phyloP scores from a whole-genome alignment of 139 green algal species.

The Pseudopediastrum boryanum region DNA sequence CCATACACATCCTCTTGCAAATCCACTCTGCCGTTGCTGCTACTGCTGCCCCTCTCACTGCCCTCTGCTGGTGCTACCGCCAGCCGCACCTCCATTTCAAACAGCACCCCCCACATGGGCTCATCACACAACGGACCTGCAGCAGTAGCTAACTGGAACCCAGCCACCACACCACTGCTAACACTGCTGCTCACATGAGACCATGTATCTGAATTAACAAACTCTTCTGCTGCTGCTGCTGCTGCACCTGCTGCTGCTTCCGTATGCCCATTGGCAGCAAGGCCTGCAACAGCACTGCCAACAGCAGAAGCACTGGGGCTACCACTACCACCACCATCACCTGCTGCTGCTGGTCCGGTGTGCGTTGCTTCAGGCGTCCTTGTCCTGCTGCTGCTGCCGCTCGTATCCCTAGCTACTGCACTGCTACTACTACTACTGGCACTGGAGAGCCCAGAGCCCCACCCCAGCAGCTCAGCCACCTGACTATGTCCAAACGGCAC shows the following conservation, averaged over 20 bases:
- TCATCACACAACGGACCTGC: slow-evolving; percentile 96
- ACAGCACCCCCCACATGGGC: slow-evolving; percentile 87
- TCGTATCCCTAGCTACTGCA: too few species aligned
- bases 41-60: neutral
- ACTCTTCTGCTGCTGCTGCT: slow-evolving; percentile 9
- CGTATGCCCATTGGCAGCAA: neutral
- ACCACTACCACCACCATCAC: too few species aligned
- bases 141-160: slow-evolving; percentile 90
- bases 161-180: slow-evolving; percentile 77
- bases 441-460: too few species aligned
- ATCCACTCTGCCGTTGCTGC: slow-evolving; percentile 19
- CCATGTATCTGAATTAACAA: slow-evolving; percentile 19
- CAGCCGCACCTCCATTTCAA: slow-evolving; percentile 30
- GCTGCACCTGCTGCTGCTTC: neutral
- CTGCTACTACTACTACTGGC: too few species aligned
- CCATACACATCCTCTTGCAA: slow-evolving; percentile 88
- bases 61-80: slow-evolving; percentile 11
- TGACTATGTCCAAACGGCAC: neutral
- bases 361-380: neutral
- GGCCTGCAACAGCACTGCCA: neutral
- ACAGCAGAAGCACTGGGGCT: neutral
- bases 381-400: neutral
- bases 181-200: slow-evolving; percentile 53
- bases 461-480: neutral
- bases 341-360: neutral